Evolutionary conservation across 73 alveolate genomes (phyloP).

Genomic region (Symbiodinium natans): DNA sequence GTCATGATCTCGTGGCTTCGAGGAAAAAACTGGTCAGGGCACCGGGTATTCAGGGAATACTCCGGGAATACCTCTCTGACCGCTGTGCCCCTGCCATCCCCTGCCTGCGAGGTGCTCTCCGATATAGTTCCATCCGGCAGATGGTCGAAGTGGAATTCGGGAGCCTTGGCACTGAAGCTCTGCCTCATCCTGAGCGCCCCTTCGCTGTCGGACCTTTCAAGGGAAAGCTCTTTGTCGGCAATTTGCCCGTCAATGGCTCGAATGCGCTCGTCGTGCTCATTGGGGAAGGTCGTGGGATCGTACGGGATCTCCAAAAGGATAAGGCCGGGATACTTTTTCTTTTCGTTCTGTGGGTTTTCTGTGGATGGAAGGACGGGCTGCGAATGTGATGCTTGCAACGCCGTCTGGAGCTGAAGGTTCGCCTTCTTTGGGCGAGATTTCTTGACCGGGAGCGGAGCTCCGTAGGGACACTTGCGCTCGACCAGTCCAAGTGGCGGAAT

Average conservation of each 20-base stretch:
- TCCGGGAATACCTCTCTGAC: too few species aligned
- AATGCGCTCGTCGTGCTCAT: slow-evolving; percentile 76
- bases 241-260: slow-evolving; percentile 20
- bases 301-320: slow-evolving; percentile 52
- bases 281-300: slow-evolving; percentile 69
- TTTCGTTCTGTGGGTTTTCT: background rate
- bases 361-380: background rate
- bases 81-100: background rate
- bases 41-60: background rate
- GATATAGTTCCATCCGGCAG: slow-evolving; percentile 50
- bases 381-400: background rate
- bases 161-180: background rate
- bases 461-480: slow-evolving; percentile 81
- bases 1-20: slow-evolving; percentile 30
- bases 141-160: slow-evolving; percentile 44
- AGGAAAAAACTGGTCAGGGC: slow-evolving; percentile 52
- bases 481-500: slow-evolving; percentile 60
- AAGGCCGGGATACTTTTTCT: slow-evolving; percentile 22
- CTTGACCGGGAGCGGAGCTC: slow-evolving; percentile 42
- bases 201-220: background rate
- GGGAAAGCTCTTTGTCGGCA: slow-evolving; percentile 37
- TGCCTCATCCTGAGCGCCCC: background rate
- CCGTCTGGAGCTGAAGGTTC: background rate
- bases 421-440: background rate
- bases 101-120: slow-evolving; percentile 32